Evolutionary conservation across 2,329 filamentous ascomycete genomes (phyloP), one percentile per base, ranked within the genome.

Genomic region (Cercospora janseana): DNA sequence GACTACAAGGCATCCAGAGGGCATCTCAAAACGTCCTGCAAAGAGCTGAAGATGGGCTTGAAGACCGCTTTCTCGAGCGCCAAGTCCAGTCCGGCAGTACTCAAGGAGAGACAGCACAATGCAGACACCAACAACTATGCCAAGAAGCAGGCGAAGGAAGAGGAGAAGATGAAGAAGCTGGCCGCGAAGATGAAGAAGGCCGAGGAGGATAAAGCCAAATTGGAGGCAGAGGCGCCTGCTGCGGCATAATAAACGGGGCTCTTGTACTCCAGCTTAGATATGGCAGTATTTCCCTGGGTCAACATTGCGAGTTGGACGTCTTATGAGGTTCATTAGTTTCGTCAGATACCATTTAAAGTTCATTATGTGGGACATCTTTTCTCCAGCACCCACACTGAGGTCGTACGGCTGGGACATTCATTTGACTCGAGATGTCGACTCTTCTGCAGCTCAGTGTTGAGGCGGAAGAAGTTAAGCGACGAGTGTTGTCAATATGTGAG

Each of bases 1-100:
- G 51, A 57, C 18, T 51, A 51, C 27, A 31, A 52, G 8, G 46
- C 51, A 6, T 46, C 55, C 34, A 57, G 52, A 26, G 46, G 45
- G 7, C 55, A 57, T 24, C 21, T 57, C 42, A 54, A 54, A 28
- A 54, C 41, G 13, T 42, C 51, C 1, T 52, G 45, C 34, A 49
- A 32, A 9, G 54, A 57, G 18, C 16, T 46, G 15, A 31, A 44
- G 5, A 28, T 34, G 15, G 55, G 51, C 2, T 28, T 52, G 15
- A 46, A 49, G 24, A 49, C 55, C 9, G 51, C 40, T 10, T 37
- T 49, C 10, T 28, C 44, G 16, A 37, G 29, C 9, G 44, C 31
- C 1, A 47, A 26, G 28, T 18, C 37, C 21, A 16, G 27, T 50
- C 12, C 44, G 46, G 44, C 47, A 41, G 13, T 43, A 24, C 23